Evolutionary conservation across 192 early-diverging fungal species (phyloP).

Genomic region (Paraglomus occultum): DNA sequence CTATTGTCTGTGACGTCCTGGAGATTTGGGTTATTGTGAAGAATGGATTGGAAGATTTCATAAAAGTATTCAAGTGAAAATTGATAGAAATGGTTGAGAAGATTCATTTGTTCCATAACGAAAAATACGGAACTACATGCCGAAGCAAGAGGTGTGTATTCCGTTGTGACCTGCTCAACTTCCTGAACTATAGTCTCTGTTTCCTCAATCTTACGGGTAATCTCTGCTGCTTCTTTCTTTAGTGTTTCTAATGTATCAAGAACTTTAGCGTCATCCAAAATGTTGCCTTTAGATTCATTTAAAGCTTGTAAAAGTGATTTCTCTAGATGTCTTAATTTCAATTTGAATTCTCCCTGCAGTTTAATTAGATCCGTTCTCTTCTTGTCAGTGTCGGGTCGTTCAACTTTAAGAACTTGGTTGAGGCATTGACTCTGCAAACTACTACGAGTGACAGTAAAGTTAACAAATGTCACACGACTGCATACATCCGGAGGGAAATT

Average conservation of each 20-base stretch:
- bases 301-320: constrained; percentile 90
- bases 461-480: constrained; percentile 97
- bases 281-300: constrained; percentile 93
- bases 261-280: constrained; percentile 95
- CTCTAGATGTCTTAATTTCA: constrained; percentile 90
- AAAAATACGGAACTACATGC: constrained; percentile 94
- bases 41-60: constrained; percentile 83
- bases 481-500: constrained; percentile 95
- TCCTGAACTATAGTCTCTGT: constrained; percentile 94
- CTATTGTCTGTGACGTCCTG: constrained; percentile 61
- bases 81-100: constrained; percentile 94
- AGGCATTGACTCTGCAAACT: constrained; percentile 98
- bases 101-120: constrained; percentile 90
- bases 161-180: constrained; percentile 86
- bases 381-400: constrained; percentile 93
- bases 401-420: constrained; percentile 90
- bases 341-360: constrained; percentile 95
- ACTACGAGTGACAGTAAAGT: constrained; percentile 96
- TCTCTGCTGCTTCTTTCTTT: constrained; percentile 95
- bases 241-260: constrained; percentile 92
- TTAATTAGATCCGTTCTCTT: constrained; percentile 91
- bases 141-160: constrained; percentile 90
- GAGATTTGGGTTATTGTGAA: constrained; percentile 74
- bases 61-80: constrained; percentile 98
- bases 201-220: constrained; percentile 88